Evolutionary conservation across 495 filamentous ascomycete species (phyloP).

Genomic region (Monascus purpureus): DNA sequence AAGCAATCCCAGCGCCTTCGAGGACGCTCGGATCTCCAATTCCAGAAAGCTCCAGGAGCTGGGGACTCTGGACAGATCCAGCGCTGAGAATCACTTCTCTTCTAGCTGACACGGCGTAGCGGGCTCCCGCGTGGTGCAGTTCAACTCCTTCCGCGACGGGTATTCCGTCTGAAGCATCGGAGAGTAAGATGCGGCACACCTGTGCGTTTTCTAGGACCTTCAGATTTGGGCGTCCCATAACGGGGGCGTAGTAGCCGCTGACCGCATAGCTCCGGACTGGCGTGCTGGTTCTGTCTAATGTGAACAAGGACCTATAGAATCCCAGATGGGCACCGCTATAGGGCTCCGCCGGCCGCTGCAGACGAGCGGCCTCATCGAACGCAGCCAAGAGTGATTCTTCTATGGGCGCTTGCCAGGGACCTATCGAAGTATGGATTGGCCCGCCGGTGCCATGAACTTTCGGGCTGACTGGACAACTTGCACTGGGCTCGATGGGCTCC

Average conservation of each 20-base stretch:
- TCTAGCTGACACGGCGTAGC: slow-evolving; percentile 27
- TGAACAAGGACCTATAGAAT: slow-evolving; percentile 18
- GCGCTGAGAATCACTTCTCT: slow-evolving; percentile 42
- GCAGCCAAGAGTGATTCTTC: slow-evolving; percentile 10
- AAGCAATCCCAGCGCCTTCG: slow-evolving; percentile 17
- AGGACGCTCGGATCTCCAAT: slow-evolving; percentile 27
- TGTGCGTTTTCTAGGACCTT: slow-evolving; percentile 18
- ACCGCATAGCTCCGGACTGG: slow-evolving; percentile 39
- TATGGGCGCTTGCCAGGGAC: slow-evolving; percentile 1
- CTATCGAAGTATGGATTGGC: neutral
- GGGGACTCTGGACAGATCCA: slow-evolving; percentile 36
- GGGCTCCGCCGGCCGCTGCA: slow-evolving; percentile 11
- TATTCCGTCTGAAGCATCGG: slow-evolving; percentile 1
- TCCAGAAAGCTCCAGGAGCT: slow-evolving; percentile 45
- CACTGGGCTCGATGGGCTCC: slow-evolving; percentile 1
- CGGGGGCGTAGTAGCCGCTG: slow-evolving; percentile 15
- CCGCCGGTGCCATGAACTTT: neutral
- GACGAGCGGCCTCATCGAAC: slow-evolving; percentile 6
- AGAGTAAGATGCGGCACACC: slow-evolving; percentile 13
- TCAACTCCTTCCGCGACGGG: slow-evolving; percentile 21
- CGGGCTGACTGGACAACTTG: neutral
- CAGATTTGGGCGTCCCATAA: slow-evolving; percentile 10
- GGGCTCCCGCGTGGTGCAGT: slow-evolving; percentile 17
- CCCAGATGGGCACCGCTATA: slow-evolving; percentile 24
- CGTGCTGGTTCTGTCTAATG: slow-evolving; percentile 23